These are phyloP conservation scores for Neoscytalidium dimidiatum DNA, from an alignment of 2,329 filamentous ascomycete genomes.

Conservation along the genomic window DNA sequence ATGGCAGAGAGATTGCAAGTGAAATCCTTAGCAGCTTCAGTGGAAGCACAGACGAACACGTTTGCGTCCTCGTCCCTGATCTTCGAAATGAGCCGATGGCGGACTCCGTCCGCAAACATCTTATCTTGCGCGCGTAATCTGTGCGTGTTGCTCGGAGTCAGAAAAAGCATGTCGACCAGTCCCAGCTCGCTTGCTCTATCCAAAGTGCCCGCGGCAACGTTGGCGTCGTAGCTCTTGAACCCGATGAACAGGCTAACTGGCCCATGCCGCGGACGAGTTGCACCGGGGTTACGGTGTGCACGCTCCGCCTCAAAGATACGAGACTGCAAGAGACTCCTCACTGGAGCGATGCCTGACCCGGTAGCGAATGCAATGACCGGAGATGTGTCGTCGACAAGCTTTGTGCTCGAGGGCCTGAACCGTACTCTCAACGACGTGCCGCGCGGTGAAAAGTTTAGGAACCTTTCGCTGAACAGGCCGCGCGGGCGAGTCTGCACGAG, in stretches of 20 bases:
- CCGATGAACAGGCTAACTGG: conserved; percentile 24
- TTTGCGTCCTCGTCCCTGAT: conserved; percentile 3
- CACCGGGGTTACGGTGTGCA: neutral
- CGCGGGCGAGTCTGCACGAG: neutral
- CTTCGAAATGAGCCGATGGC: neutral
- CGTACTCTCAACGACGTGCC: conserved; percentile 21
- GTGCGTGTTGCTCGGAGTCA: conserved; percentile 24
- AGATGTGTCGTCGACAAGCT: conserved; percentile 1
- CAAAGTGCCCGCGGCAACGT: conserved; percentile 18
- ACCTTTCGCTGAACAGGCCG: neutral
- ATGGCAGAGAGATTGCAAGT: neutral
- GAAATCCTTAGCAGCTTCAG: conserved; percentile 5
- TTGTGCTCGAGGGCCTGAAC: conserved; percentile 6
- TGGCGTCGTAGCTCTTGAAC: conserved; percentile 20
- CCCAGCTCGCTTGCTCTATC: conserved; percentile 16
- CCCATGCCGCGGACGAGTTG: neutral
- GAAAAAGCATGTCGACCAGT: conserved; percentile 21
- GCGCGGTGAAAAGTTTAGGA: conserved; percentile 5
- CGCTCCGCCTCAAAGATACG: conserved; percentile 20
- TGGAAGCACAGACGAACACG: conserved; percentile 18
- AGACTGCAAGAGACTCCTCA: conserved; percentile 24
- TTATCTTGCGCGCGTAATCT: conserved; percentile 25
- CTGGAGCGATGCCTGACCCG: conserved; percentile 27
- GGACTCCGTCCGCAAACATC: neutral
- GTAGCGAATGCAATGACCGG: conserved; percentile 26